These are phyloP conservation scores for Kurtzmaniella quercitrusa DNA, from an alignment of 1,139 yeast species.

Conservation along the genomic window DNA sequence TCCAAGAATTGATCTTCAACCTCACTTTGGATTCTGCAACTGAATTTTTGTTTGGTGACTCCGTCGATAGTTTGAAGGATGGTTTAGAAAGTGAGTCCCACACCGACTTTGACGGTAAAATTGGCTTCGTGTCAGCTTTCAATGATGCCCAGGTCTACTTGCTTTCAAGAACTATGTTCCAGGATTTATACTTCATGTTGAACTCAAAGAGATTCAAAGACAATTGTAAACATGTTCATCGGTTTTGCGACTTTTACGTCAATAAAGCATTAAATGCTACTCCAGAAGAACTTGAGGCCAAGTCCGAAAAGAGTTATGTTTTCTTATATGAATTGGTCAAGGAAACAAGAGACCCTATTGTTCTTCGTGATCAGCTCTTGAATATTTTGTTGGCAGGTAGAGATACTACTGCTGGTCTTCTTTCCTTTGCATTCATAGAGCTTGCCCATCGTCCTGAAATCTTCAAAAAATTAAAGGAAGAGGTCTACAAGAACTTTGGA, in stretches of 20 bases:
- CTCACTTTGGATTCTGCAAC: conserved; percentile 57
- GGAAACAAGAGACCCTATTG: conserved; percentile 45
- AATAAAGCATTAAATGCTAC: conserved; percentile 24
- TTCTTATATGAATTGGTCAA: conserved; percentile 50
- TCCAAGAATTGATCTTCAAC: conserved; percentile 46
- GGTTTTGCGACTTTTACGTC: conserved; percentile 30
- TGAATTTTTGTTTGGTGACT: conserved; percentile 56
- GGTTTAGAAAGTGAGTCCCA: conserved; percentile 13
- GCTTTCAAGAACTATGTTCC: conserved; percentile 30
- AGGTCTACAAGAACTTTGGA: conserved; percentile 33
- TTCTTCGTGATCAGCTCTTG: conserved; percentile 50
- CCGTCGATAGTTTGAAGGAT: conserved; percentile 38
- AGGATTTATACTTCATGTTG: conserved; percentile 30
- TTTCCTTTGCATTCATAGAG: conserved; percentile 45
- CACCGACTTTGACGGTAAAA: conserved; percentile 24
- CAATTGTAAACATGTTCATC: conserved; percentile 27
- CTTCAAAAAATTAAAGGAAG: conserved; percentile 35
- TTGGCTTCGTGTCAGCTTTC: conserved; percentile 41
- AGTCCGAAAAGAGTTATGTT: conserved; percentile 38
- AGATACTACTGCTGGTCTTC: conserved; percentile 55
- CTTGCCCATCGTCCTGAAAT: conserved; percentile 42
- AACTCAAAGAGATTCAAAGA: conserved; percentile 29
- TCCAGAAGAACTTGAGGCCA: conserved; percentile 29
- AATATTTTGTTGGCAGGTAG: conserved; percentile 54
- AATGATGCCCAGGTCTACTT: conserved; percentile 36